A percentile compares a stretch with the other conserved stretches of the same genome.
These are phyloP conservation scores for Colletotrichum euphorbiae DNA, from an alignment of 2,329 filamentous ascomycete species.

Conservation along the genomic window DNA sequence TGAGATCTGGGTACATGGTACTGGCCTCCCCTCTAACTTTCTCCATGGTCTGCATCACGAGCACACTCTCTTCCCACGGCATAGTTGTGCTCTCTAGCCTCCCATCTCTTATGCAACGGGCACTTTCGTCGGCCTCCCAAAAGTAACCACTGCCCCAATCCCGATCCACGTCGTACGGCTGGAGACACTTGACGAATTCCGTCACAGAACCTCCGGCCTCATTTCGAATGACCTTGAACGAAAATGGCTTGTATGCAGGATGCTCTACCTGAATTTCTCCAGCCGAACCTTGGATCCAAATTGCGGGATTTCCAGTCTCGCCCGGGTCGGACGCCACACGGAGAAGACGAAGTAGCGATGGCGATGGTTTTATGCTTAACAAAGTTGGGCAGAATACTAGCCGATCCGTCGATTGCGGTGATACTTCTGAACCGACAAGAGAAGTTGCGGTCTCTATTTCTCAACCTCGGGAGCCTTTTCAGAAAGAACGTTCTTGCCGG, in stretches of 20 bases:
- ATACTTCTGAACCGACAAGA: slow-evolving; percentile 78
- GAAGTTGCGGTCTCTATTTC: slow-evolving; percentile 74
- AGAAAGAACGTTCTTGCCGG: slow-evolving; percentile 89
- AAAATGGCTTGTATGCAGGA: slow-evolving; percentile 76
- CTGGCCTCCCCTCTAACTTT: slow-evolving; percentile 63
- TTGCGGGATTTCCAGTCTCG: slow-evolving; percentile 72
- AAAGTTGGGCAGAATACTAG: slow-evolving; percentile 81
- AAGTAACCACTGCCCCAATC: too few species aligned
- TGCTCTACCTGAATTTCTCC: slow-evolving; percentile 86
- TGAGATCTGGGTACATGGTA: slow-evolving; percentile 65
- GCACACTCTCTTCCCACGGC: slow-evolving; percentile 81
- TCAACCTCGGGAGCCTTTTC: slow-evolving; percentile 71
- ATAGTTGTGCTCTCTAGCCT: slow-evolving; percentile 77
- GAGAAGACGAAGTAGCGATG: slow-evolving; percentile 75
- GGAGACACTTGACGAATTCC: slow-evolving; percentile 64
- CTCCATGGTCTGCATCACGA: slow-evolving; percentile 82
- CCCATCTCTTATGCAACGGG: slow-evolving; percentile 80
- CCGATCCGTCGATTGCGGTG: slow-evolving; percentile 81
- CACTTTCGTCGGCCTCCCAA: slow-evolving; percentile 83
- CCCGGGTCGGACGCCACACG: slow-evolving; percentile 69
- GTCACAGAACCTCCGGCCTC: slow-evolving; percentile 57
- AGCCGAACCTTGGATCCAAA: slow-evolving; percentile 82
- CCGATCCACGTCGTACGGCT: slow-evolving; percentile 61
- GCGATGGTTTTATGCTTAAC: slow-evolving; percentile 76
- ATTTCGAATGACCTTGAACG: slow-evolving; percentile 71